These are phyloP conservation scores for Lipomyces sp. DNA, from an alignment of 805 yeast genomes.

Conservation along the genomic window DNA sequence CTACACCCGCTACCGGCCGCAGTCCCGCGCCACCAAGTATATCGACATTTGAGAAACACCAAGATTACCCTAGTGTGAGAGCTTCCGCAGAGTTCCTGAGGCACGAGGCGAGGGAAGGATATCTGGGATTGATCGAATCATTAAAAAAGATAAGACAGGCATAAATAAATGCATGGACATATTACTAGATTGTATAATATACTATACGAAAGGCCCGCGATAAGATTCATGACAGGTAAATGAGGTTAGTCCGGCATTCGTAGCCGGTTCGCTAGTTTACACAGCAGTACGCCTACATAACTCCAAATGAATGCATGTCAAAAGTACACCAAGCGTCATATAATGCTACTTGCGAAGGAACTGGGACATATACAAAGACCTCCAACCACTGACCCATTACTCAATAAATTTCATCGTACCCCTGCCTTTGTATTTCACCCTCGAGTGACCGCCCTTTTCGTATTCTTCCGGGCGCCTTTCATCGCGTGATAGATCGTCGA, in stretches of 20 bases:
- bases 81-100: conserved; percentile 35
- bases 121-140: conserved; percentile 31
- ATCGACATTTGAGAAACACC: conserved; percentile 16
- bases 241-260: not conserved
- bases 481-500: not conserved
- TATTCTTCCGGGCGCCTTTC: not conserved
- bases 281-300: not conserved
- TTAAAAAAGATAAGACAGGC: conserved; percentile 32
- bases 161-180: not conserved
- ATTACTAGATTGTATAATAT: not conserved
- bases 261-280: not conserved
- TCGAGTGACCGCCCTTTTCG: not conserved
- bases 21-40: conserved; percentile 23
- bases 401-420: not conserved
- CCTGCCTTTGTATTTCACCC: not conserved
- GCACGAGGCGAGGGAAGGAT: conserved; percentile 36
- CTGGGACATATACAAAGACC: not conserved
- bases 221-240: not conserved
- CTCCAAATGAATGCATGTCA: conserved; percentile 8
- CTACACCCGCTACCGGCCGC: conserved; percentile 21
- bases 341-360: too few species aligned
- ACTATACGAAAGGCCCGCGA: not conserved
- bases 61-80: conserved; percentile 27
- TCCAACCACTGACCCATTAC: not conserved
- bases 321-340: not conserved